Conservation (phyloP, 768 basidiomycete species). For the Thelephora ganbajun region DNA sequence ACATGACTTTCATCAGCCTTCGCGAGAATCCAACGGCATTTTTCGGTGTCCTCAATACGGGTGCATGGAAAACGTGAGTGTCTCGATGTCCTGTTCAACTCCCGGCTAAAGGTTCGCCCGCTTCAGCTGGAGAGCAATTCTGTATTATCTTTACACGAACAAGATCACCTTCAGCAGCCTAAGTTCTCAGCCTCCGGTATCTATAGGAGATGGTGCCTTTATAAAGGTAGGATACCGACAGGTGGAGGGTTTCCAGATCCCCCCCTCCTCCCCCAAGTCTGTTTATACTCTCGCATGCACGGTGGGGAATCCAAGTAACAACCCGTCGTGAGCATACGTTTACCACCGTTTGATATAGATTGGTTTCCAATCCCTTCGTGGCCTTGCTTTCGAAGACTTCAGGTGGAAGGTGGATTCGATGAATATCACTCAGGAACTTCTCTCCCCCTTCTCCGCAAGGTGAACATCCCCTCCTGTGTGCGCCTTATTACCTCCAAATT, state of each 20-base stretch:
- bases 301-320: too few species aligned
- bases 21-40: neutral
- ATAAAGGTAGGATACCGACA: too few species aligned
- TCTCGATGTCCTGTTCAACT: neutral
- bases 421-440: neutral
- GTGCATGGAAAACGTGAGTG: neutral
- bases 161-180: neutral
- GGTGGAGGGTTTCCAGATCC: too few species aligned
- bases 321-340: too few species aligned
- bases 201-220: too few species aligned
- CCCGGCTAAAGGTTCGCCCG: neutral
- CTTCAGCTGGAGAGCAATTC: neutral
- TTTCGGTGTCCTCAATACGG: neutral
- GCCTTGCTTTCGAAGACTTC: neutral
- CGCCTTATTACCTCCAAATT: neutral
- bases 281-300: too few species aligned
- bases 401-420: neutral
- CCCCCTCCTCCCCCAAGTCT: too few species aligned
- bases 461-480: neutral
- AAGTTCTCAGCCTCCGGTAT: too few species aligned
- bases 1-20: neutral
- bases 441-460: neutral
- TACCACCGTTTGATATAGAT: too few species aligned
- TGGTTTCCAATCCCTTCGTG: too few species aligned
- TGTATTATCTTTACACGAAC: neutral